Conservation (phyloP, 306 rosid genomes). For the Cercis canadensis region DNA sequence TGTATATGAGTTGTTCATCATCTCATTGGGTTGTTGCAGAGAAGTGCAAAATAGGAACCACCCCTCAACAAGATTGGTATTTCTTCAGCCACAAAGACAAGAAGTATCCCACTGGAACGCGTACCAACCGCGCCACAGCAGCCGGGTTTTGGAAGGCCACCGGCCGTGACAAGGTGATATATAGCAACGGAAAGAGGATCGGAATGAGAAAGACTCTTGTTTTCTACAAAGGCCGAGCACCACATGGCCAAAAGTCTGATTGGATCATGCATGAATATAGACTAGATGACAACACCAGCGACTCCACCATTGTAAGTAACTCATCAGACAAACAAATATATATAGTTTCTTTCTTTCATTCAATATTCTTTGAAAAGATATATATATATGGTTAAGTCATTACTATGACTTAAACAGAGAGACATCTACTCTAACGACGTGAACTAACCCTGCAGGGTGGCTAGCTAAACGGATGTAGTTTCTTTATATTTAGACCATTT, state of each 20-base stretch:
- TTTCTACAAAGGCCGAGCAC: conserved; percentile 94
- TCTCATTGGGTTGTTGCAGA: conserved; percentile 53
- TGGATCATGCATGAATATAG: conserved; percentile 99
- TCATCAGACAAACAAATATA: background rate
- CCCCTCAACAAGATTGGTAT: conserved; percentile 97
- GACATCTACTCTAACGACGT: no score
- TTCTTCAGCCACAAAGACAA: conserved; percentile 97
- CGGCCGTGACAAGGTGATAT: conserved; percentile 86
- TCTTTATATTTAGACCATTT: no score
- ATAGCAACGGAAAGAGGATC: conserved; percentile 68
- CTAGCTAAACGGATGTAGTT: no score
- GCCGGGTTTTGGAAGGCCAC: conserved; percentile 99
- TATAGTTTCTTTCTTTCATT: no score
- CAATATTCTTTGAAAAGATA: no score
- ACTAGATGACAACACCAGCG: conserved; percentile 64
- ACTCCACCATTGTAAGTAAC: conserved; percentile 55
- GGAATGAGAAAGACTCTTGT: conserved; percentile 98
- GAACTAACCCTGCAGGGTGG: no score
- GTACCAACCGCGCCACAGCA: conserved; percentile 87
- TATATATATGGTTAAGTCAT: no score
- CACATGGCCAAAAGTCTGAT: conserved; percentile 90
- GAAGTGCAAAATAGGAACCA: conserved; percentile 90
- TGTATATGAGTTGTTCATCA: no score
- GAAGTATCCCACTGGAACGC: conserved; percentile 95
- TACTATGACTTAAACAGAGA: no score